These are phyloP conservation scores for Galeopsis tetrahit DNA, from an alignment of 257 asterid species.

Conservation along the genomic window DNA sequence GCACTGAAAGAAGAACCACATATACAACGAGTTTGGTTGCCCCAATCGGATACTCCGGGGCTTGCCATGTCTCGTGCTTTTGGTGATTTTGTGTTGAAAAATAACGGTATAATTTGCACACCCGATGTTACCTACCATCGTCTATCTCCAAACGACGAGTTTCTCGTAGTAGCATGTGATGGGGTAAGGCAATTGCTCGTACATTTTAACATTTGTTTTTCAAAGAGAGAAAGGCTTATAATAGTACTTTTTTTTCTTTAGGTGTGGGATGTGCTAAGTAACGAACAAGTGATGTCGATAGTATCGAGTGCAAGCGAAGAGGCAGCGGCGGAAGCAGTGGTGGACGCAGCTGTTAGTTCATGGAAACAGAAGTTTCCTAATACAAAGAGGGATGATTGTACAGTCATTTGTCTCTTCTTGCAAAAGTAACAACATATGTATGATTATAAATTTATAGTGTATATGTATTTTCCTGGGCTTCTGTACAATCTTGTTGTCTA, in stretches of 20 bases:
- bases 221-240: too few species aligned
- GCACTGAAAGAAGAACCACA: conserved; percentile 74
- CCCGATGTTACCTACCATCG: conserved; percentile 69
- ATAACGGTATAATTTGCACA: conserved; percentile 63
- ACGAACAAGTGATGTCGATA: conserved; percentile 56
- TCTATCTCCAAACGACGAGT: conserved; percentile 59
- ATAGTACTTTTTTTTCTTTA: conserved; percentile 11
- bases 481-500: neutral
- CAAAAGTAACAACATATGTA: neutral
- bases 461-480: neutral
- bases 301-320: conserved; percentile 57
- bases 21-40: conserved; percentile 78
- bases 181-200: conserved; percentile 50
- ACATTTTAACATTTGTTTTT: neutral
- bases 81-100: conserved; percentile 76
- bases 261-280: conserved; percentile 91
- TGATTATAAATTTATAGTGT: neutral
- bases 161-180: conserved; percentile 80
- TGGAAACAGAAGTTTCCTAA: conserved; percentile 69
- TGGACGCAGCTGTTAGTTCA: conserved; percentile 61
- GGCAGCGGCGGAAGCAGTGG: conserved; percentile 71
- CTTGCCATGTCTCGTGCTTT: conserved; percentile 90
- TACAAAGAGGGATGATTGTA: conserved; percentile 75
- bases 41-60: conserved; percentile 76
- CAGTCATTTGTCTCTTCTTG: conserved; percentile 69